Conservation (phyloP, 2,329 filamentous ascomycete genomes). For the Sporothrix pseudoabietina region DNA sequence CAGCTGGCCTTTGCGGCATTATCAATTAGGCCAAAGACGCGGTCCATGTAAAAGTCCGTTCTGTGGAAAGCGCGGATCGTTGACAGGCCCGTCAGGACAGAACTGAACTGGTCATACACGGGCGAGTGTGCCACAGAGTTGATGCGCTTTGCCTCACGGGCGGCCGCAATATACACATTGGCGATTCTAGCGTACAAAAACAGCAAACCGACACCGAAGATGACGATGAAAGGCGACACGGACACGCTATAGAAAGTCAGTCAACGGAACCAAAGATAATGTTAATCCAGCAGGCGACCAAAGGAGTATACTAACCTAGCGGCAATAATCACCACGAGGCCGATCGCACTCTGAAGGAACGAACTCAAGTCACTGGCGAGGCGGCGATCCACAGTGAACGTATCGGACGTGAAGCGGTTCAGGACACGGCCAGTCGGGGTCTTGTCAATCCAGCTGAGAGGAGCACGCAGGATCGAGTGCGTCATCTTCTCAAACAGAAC, state of each 20-base stretch:
- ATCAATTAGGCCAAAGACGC: slow-evolving; percentile 43
- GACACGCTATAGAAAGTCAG: slow-evolving; percentile 36
- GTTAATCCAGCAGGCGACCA: background rate
- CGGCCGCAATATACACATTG: slow-evolving; percentile 43
- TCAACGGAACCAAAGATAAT: background rate
- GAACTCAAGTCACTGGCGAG: slow-evolving; percentile 39
- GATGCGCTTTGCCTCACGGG: slow-evolving; percentile 47
- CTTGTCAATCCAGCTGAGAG: slow-evolving; percentile 47
- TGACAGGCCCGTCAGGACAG: slow-evolving; percentile 46
- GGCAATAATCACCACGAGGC: slow-evolving; percentile 43
- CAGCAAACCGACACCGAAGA: slow-evolving; percentile 44
- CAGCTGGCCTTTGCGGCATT: slow-evolving; percentile 41
- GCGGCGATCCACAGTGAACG: slow-evolving; percentile 44
- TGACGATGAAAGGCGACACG: slow-evolving; percentile 43
- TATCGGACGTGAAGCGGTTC: slow-evolving; percentile 49
- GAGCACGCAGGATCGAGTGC: slow-evolving; percentile 45
- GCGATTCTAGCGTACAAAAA: slow-evolving; percentile 43
- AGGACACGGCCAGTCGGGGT: slow-evolving; percentile 47
- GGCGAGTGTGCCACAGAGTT: slow-evolving; percentile 48
- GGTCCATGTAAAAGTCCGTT: slow-evolving; percentile 43
- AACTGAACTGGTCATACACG: slow-evolving; percentile 48
- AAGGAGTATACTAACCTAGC: slow-evolving; percentile 39
- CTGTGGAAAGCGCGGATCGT: slow-evolving; percentile 48
- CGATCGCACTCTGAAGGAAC: slow-evolving; percentile 40
- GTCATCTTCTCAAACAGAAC: slow-evolving; percentile 43